A percentile compares a stretch with the other conserved stretches of the same genome.
Evolutionary conservation across 495 filamentous ascomycete genomes (phyloP).

Genomic region (Halenospora varia): DNA sequence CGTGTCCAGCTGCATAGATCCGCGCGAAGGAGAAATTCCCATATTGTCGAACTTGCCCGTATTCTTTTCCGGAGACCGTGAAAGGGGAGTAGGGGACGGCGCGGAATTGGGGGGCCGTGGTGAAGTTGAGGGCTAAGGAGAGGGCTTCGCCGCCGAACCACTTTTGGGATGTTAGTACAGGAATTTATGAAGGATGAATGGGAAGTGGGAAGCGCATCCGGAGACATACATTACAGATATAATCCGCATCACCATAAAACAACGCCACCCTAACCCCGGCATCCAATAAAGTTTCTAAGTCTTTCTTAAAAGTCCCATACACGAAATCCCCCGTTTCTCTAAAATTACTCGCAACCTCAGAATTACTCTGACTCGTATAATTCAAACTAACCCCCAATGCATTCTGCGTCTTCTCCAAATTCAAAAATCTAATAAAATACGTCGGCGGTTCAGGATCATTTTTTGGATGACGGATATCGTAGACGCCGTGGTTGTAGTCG

Average conservation of each 20-base stretch:
- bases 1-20: slow-evolving; percentile 57
- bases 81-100: slow-evolving; percentile 43
- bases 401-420: slow-evolving; percentile 38
- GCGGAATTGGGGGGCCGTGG: slow-evolving; percentile 36
- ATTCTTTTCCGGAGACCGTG: slow-evolving; percentile 25
- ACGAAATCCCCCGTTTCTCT: slow-evolving; percentile 45
- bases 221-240: background rate
- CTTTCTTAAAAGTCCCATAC: slow-evolving; percentile 38
- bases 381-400: slow-evolving; percentile 48
- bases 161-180: background rate
- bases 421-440: slow-evolving; percentile 44
- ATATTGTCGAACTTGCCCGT: slow-evolving; percentile 53
- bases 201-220: background rate
- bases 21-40: slow-evolving; percentile 58
- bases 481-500: slow-evolving; percentile 39
- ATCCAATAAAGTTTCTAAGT: slow-evolving; percentile 37
- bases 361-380: slow-evolving; percentile 36
- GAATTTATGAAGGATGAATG: background rate
- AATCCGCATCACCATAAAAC: background rate
- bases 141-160: slow-evolving; percentile 50
- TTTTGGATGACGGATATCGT: slow-evolving; percentile 47
- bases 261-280: background rate
- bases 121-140: slow-evolving; percentile 44
- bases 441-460: slow-evolving; percentile 45
- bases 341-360: slow-evolving; percentile 38